phyloP scores from a whole-genome alignment of 2,329 filamentous ascomycete species.

The Bipolaris cookei region DNA sequence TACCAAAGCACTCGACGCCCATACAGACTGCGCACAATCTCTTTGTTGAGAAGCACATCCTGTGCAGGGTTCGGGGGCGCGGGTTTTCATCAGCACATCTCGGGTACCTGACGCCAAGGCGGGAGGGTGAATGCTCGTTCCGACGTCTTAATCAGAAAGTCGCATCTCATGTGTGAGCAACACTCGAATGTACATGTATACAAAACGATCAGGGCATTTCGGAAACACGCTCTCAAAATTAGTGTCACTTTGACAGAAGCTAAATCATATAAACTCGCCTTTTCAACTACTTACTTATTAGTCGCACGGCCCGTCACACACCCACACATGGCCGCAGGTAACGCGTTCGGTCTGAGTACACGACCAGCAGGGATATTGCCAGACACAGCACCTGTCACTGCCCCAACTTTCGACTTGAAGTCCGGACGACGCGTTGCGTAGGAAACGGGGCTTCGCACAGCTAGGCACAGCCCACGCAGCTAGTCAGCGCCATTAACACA shows the following conservation, averaged over 20 bases:
- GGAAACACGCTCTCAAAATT: background rate
- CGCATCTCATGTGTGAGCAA: background rate
- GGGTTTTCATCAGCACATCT: background rate
- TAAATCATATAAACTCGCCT: background rate
- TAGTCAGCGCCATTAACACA: background rate
- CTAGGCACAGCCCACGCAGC: background rate
- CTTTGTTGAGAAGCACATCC: background rate
- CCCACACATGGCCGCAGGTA: too few species aligned
- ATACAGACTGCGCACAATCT: background rate
- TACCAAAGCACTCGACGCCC: background rate
- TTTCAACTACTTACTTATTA: too few species aligned
- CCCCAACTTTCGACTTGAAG: too few species aligned
- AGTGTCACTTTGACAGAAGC: background rate
- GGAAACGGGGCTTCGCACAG: background rate
- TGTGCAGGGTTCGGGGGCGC: background rate
- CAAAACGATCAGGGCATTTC: background rate
- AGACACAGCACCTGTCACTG: too few species aligned
- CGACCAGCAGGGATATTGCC: too few species aligned
- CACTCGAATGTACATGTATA: background rate
- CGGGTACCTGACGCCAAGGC: slow-evolving; percentile 2
- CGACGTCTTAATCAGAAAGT: background rate
- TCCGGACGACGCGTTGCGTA: too few species aligned
- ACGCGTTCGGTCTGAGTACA: too few species aligned
- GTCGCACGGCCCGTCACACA: too few species aligned
- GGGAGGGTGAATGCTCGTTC: background rate